Percentiles rank a stretch among this genome's conserved stretches.
phyloP scores from a whole-genome alignment of 805 yeast species.

The Starmerella stigmatis region DNA sequence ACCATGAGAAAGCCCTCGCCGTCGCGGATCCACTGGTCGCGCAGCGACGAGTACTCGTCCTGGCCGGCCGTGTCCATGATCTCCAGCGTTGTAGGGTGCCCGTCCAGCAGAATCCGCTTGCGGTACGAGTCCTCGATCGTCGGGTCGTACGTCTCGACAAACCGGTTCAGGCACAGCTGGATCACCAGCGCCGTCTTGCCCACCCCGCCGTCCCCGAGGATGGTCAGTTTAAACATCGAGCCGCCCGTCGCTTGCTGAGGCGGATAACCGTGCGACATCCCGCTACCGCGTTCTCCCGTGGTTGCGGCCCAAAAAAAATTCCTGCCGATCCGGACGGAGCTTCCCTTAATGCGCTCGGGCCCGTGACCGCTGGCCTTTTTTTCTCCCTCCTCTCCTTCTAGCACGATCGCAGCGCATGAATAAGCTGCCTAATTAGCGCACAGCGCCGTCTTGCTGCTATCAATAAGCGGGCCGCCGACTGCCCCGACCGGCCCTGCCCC shows the following conservation, averaged over 20 bases:
- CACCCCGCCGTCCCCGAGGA: slow-evolving; percentile 98
- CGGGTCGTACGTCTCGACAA: slow-evolving; percentile 96
- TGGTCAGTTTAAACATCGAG: slow-evolving; percentile 65
- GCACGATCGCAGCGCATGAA: background rate
- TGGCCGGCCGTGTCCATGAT: slow-evolving; percentile 98
- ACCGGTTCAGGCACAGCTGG: slow-evolving; percentile 70
- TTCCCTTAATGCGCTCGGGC: slow-evolving; percentile 1
- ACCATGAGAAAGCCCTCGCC: slow-evolving; percentile 91
- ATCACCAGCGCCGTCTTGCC: slow-evolving; percentile 96
- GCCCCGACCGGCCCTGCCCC: no score
- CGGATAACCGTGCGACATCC: background rate
- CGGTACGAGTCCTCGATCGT: slow-evolving; percentile 73
- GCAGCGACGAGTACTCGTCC: slow-evolving; percentile 86
- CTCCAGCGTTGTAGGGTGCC: slow-evolving; percentile 67
- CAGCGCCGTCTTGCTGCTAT: background rate
- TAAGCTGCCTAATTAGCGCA: background rate
- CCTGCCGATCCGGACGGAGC: background rate
- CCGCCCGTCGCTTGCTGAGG: slow-evolving; percentile 6
- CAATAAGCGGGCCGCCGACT: background rate
- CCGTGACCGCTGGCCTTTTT: background rate
- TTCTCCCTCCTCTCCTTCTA: background rate
- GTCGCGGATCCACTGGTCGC: slow-evolving; percentile 90
- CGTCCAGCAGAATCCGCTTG: slow-evolving; percentile 77
- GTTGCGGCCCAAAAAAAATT: background rate
- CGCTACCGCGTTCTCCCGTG: background rate